These are phyloP conservation scores for Hyphodiscus hymeniophilus DNA, from an alignment of 495 filamentous ascomycete genomes.

Conservation along the genomic window DNA sequence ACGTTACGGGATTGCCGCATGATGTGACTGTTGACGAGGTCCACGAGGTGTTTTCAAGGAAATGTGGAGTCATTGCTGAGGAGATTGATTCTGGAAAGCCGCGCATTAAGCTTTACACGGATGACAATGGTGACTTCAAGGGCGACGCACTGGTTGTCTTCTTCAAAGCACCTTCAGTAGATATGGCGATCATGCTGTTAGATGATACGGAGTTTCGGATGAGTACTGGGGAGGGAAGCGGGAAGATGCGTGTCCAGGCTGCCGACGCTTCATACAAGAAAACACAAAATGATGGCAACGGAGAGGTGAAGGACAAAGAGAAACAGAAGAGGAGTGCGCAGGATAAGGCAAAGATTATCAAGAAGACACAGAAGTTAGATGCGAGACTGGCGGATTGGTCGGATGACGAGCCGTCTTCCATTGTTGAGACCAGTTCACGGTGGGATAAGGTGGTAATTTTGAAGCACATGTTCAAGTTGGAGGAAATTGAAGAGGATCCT, in stretches of 20 bases:
- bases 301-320: conserved; percentile 33
- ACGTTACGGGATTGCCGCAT: conserved; percentile 73
- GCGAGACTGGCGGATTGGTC: conserved; percentile 91
- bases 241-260: conserved; percentile 70
- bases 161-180: conserved; percentile 85
- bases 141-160: conserved; percentile 91
- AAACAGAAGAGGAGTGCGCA: conserved; percentile 50
- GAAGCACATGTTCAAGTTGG: conserved; percentile 88
- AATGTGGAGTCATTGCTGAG: conserved; percentile 88
- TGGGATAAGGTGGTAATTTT: conserved; percentile 79
- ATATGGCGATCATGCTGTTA: conserved; percentile 81
- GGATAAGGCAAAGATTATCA: conserved; percentile 79
- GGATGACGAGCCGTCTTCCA: conserved; percentile 65
- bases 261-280: conserved; percentile 90
- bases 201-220: conserved; percentile 84
- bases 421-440: conserved; percentile 47
- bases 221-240: conserved; percentile 39
- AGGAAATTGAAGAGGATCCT: conserved; percentile 80
- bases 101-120: conserved; percentile 87
- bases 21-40: conserved; percentile 77
- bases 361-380: conserved; percentile 78
- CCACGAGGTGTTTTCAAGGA: conserved; percentile 68
- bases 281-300: conserved; percentile 27
- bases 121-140: conserved; percentile 78
- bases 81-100: conserved; percentile 78